Conservation (phyloP, 441 rosid species). For the Pelargonium exstipulatum region DNA sequence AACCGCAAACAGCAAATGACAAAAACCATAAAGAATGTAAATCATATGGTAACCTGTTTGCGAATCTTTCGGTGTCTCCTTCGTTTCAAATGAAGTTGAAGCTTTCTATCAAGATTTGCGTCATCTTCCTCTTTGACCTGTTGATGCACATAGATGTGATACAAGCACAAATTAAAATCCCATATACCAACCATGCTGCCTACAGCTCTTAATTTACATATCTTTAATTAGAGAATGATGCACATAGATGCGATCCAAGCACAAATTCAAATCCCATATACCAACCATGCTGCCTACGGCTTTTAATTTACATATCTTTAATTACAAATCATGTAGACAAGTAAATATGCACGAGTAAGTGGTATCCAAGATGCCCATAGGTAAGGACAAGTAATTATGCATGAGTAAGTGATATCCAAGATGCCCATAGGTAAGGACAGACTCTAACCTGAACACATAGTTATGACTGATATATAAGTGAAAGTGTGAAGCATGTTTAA, state of each 20-base stretch:
- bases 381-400: not conserved
- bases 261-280: not conserved
- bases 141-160: constrained; percentile 21
- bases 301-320: not conserved
- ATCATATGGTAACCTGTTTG: constrained; percentile 46
- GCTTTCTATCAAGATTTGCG: constrained; percentile 63
- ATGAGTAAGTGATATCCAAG: not conserved
- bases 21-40: too few relatives aligned
- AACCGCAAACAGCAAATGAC: not conserved
- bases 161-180: not conserved
- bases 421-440: not conserved
- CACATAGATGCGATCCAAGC: constrained; percentile 17
- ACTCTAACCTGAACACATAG: too few relatives aligned
- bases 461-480: not conserved
- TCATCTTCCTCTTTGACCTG: constrained; percentile 99
- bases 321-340: not conserved
- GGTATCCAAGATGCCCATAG: constrained; percentile 1
- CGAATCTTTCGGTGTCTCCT: constrained; percentile 52
- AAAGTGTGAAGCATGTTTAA: not conserved
- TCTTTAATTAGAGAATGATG: constrained; percentile 7
- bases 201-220: not conserved
- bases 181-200: not conserved
- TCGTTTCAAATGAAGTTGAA: constrained; percentile 73
- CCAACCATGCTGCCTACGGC: not conserved
- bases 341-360: not conserved